phyloP scores from a whole-genome alignment of 805 yeast genomes.

The Zygotorulaspora danielsina region DNA sequence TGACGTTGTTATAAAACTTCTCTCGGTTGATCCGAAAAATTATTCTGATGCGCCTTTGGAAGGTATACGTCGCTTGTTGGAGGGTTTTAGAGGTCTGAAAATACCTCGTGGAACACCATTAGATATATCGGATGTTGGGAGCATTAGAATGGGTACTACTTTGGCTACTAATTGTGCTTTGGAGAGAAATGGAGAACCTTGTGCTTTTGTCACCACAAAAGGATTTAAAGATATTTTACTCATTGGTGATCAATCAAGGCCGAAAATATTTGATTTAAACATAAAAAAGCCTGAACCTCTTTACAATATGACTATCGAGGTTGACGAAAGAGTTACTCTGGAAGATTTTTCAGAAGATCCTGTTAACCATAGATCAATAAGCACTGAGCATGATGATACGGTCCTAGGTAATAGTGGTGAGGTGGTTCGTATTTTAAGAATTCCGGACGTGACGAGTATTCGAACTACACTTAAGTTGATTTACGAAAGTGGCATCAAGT shows the following conservation, averaged over 20 bases:
- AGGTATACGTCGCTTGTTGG: constrained; percentile 78
- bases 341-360: constrained; percentile 81
- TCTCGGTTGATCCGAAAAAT: constrained; percentile 85
- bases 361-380: constrained; percentile 19
- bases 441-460: constrained; percentile 46
- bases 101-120: constrained; percentile 60
- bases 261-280: constrained; percentile 78
- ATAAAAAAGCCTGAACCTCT: constrained; percentile 68
- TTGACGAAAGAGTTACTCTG: constrained; percentile 86
- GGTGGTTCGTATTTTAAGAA: constrained; percentile 51
- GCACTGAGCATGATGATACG: constrained; percentile 26
- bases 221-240: constrained; percentile 80
- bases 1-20: constrained; percentile 68
- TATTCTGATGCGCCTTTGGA: constrained; percentile 90
- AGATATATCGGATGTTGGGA: constrained; percentile 58
- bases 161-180: constrained; percentile 93
- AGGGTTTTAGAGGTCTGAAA: constrained; percentile 46
- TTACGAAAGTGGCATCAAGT: constrained; percentile 55
- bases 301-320: constrained; percentile 71
- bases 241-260: constrained; percentile 91
- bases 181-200: constrained; percentile 87
- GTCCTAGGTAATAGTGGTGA: constrained; percentile 66
- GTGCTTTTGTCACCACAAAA: constrained; percentile 79
- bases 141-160: constrained; percentile 87
- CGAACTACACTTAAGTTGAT: constrained; percentile 41